phyloP scores from a whole-genome alignment of 192 early-diverging fungal genomes.

The Backusella westeae region DNA sequence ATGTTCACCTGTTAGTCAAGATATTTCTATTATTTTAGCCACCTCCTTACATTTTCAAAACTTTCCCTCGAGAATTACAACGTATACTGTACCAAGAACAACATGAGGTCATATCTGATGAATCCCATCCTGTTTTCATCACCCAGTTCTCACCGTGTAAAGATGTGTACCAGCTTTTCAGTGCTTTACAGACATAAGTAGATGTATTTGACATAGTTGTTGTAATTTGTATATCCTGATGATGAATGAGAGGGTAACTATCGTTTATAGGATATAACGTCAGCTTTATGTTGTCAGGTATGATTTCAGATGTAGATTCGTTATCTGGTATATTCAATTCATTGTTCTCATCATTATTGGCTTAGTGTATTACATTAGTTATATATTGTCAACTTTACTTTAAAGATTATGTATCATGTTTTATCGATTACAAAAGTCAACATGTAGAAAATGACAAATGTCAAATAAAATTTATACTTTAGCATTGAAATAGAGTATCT shows the following conservation, averaged over 20 bases:
- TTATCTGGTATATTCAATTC: background rate
- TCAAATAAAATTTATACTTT: background rate
- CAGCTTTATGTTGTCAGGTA: background rate
- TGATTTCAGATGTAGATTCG: background rate
- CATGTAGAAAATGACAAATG: background rate
- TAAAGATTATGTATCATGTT: background rate
- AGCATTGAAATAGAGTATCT: background rate
- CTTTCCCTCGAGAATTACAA: constrained; percentile 26
- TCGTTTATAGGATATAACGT: background rate
- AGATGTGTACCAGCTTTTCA: constrained; percentile 19
- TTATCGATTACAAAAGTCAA: background rate
- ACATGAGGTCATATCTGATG: constrained; percentile 29
- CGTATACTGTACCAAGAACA: constrained; percentile 25
- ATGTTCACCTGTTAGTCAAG: background rate
- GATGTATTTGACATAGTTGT: background rate
- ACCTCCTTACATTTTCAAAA: constrained; percentile 27
- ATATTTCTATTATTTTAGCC: background rate
- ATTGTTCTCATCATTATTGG: background rate
- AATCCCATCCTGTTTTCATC: constrained; percentile 22
- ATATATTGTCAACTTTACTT: background rate
- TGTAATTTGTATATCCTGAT: background rate
- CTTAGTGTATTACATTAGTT: no score
- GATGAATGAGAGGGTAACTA: background rate
- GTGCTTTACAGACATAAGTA: constrained; percentile 14
- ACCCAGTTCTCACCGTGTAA: constrained; percentile 26